Evolutionary conservation across 805 yeast genomes (phyloP).

Genomic region (Suhomyces emberorum): DNA sequence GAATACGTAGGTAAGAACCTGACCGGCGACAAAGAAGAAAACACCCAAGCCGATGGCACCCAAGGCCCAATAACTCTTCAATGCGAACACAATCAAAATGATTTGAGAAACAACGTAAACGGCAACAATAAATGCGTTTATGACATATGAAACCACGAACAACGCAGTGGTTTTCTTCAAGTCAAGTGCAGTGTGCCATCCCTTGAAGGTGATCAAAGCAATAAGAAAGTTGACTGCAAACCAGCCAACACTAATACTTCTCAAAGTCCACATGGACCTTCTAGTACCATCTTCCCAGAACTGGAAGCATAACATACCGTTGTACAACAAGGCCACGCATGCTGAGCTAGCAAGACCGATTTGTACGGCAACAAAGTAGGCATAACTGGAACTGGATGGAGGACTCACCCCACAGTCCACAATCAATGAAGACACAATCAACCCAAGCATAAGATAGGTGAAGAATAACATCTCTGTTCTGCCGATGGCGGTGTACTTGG

Average conservation of each 20-base stretch:
- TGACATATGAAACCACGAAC: slow-evolving; percentile 64
- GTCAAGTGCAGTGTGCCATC: slow-evolving; percentile 51
- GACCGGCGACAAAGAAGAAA: slow-evolving; percentile 78
- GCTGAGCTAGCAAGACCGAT: slow-evolving; percentile 69
- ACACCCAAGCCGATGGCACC: slow-evolving; percentile 76
- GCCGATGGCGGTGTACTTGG: slow-evolving; percentile 93
- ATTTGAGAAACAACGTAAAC: slow-evolving; percentile 67
- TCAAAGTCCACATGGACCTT: slow-evolving; percentile 55
- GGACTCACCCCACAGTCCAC: slow-evolving; percentile 94
- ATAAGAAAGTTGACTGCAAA: slow-evolving; percentile 67
- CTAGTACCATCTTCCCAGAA: slow-evolving; percentile 93
- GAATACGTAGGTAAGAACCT: slow-evolving; percentile 67
- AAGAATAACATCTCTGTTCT: slow-evolving; percentile 79
- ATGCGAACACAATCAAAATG: slow-evolving; percentile 60
- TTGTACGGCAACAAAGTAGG: slow-evolving; percentile 82
- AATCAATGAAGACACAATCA: slow-evolving; percentile 63
- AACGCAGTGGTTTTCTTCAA: slow-evolving; percentile 59
- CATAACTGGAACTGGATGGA: slow-evolving; percentile 70
- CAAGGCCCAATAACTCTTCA: slow-evolving; percentile 81
- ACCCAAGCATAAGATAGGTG: slow-evolving; percentile 55
- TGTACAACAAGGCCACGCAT: slow-evolving; percentile 64
- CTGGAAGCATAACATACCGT: slow-evolving; percentile 82
- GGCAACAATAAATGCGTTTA: slow-evolving; percentile 65
- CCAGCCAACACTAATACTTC: slow-evolving; percentile 51
- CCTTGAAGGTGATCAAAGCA: slow-evolving; percentile 67